These are phyloP conservation scores for Wickerhamiella hasegawae DNA, from an alignment of 805 yeast species.

Conservation along the genomic window DNA sequence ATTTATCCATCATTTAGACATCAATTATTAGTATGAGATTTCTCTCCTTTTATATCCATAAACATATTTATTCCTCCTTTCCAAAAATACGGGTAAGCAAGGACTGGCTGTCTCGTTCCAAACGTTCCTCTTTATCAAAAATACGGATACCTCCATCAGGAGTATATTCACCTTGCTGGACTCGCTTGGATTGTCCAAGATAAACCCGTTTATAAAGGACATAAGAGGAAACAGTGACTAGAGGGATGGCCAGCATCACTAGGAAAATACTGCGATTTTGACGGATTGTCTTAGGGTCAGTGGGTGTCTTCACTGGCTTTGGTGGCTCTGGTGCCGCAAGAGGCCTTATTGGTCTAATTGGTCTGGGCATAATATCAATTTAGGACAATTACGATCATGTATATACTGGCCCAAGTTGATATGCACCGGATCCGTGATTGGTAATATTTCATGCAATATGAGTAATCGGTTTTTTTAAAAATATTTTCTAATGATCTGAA, in stretches of 20 bases:
- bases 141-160: constrained; percentile 30
- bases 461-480: too few species aligned
- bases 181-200: constrained; percentile 28
- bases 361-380: constrained; percentile 3
- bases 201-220: constrained; percentile 21
- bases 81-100: constrained; percentile 31
- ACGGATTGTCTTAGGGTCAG: constrained; percentile 3
- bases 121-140: constrained; percentile 29
- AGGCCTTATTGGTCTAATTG: constrained; percentile 6
- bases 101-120: constrained; percentile 23
- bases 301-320: not conserved
- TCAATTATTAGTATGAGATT: too few species aligned
- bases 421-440: too few species aligned
- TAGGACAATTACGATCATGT: too few species aligned
- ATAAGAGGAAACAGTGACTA: constrained; percentile 16
- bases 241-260: constrained; percentile 19
- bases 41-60: too few species aligned
- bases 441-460: too few species aligned
- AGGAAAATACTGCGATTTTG: constrained; percentile 15
- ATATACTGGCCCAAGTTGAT: too few species aligned
- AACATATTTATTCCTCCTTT: constrained; percentile 22
- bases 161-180: constrained; percentile 31
- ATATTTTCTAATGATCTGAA: too few species aligned
- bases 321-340: constrained; percentile 5
- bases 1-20: too few species aligned